phyloP scores from a whole-genome alignment of 345 rosid species.

The Fremontodendron californicum region DNA sequence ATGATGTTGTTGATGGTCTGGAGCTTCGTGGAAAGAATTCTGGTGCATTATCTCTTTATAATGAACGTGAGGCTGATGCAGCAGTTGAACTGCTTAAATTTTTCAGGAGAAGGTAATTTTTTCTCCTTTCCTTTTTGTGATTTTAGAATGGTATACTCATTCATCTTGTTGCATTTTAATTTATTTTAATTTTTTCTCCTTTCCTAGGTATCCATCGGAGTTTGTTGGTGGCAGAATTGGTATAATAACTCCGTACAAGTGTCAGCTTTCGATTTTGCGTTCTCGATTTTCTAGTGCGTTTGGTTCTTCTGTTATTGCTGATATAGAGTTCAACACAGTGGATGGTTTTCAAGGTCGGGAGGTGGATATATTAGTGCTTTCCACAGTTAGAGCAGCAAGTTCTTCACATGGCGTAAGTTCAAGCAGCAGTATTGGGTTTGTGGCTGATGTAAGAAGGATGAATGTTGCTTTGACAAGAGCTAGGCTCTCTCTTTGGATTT shows the following conservation, averaged over 20 bases:
- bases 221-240: slow-evolving; percentile 80
- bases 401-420: slow-evolving; percentile 34
- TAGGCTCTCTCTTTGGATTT: slow-evolving; percentile 84
- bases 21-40: slow-evolving; percentile 73
- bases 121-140: background rate
- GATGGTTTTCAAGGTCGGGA: slow-evolving; percentile 98
- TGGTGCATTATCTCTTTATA: slow-evolving; percentile 69
- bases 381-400: slow-evolving; percentile 81
- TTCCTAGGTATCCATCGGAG: slow-evolving; percentile 76
- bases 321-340: slow-evolving; percentile 90
- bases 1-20: slow-evolving; percentile 74
- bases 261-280: slow-evolving; percentile 75
- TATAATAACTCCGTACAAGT: slow-evolving; percentile 82
- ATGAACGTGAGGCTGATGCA: slow-evolving; percentile 88
- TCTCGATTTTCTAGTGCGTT: slow-evolving; percentile 65
- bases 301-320: slow-evolving; percentile 66
- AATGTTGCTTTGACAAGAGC: slow-evolving; percentile 98
- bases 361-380: slow-evolving; percentile 81
- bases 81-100: slow-evolving; percentile 68
- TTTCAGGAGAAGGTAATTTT: slow-evolving; percentile 63
- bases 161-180: background rate
- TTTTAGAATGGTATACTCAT: background rate
- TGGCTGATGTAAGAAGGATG: slow-evolving; percentile 91
- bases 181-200: slow-evolving; percentile 9
- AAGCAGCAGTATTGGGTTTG: slow-evolving; percentile 81